Base-by-base conservation (phyloP, 768 basidiomycete genomes). In the Tubosaeta brunneosetosa region DNA sequence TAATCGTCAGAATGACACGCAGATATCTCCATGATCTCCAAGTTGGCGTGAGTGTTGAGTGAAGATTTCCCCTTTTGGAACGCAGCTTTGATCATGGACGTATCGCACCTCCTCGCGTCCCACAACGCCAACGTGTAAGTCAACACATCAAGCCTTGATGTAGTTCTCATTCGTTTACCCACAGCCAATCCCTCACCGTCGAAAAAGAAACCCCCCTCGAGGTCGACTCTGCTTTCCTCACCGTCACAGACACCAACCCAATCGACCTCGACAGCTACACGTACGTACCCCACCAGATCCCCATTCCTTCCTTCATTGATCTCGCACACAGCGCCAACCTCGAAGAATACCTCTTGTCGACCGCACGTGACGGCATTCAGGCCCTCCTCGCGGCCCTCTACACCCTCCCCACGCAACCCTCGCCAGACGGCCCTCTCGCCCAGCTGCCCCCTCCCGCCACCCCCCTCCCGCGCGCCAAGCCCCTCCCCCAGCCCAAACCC, bases 401-500 rank as follows among this genome's bases (percentile, higher is more conserved):
- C 72, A 68, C 82, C 38, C 84, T 97, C 11, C 94, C 94, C 11
- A 88, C 85, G 7, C 73, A 76, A 43, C 73, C 83, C 10, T 87
- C 90, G 12, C 75, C 79, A 17, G 88, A 91, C 55, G 94, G 94
- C 1, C 91, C 91, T 0, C 76, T 92, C 45, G 91, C 88, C 1
- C 77, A 82, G 51, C 86, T 97, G 3, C 94, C 95, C 1, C 64
- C 82, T 1, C 88, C 91, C 3, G 81, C 77, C 2, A 90, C 87
- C 26, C 74, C 76, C 44, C 80, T 98, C 1, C 97, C 97, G 0
- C 82, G 97, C 22, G 80, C 93, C 29, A 98, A 99, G 67, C 91
- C 90, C 0, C 76, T 98, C 3, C 97, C 94, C 0, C 94, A 93
- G 63, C 88, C 89, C 3, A 97, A 95, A 71, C 86, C 87, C 9